A percentile compares a stretch with the other conserved stretches of the same genome.
phyloP scores from a whole-genome alignment of 352 stramenopile genomes.

The Phytophthora pistaciae region DNA sequence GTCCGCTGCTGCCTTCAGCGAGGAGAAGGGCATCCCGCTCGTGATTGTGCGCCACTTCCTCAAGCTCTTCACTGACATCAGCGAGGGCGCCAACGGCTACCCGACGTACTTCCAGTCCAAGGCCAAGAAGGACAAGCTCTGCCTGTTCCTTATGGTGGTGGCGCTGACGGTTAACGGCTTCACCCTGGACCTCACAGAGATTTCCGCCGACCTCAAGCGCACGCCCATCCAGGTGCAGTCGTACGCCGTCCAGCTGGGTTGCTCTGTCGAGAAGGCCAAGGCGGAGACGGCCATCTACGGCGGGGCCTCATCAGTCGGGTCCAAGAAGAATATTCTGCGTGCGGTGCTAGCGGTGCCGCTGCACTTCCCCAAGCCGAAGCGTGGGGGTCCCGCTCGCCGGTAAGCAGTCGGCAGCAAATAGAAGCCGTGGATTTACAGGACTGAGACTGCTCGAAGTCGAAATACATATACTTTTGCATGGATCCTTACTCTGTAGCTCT shows the following conservation, averaged over 20 bases:
- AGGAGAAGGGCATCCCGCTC: constrained; percentile 79
- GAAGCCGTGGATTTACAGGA: constrained; percentile 23
- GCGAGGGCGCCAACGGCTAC: constrained; percentile 58
- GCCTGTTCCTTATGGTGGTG: constrained; percentile 79
- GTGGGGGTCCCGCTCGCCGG: constrained; percentile 56
- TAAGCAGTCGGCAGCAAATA: constrained; percentile 34
- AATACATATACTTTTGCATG: constrained; percentile 38
- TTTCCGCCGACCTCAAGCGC: constrained; percentile 76
- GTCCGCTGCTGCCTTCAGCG: constrained; percentile 71
- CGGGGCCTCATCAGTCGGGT: constrained; percentile 48
- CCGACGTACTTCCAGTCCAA: constrained; percentile 82
- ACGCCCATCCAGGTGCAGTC: constrained; percentile 53
- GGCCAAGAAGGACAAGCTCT: constrained; percentile 83
- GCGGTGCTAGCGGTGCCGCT: constrained; percentile 82
- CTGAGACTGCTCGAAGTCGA: constrained; percentile 22
- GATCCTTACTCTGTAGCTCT: constrained; percentile 11
- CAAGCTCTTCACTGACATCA: constrained; percentile 75
- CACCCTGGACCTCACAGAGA: constrained; percentile 77
- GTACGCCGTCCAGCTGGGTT: constrained; percentile 83
- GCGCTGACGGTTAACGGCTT: constrained; percentile 81
- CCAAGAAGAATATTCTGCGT: constrained; percentile 77
- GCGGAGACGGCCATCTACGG: constrained; percentile 67
- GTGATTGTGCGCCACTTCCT: constrained; percentile 77
- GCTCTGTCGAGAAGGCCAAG: constrained; percentile 75
- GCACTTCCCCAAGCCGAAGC: constrained; percentile 79